Evolutionary conservation across 345 rosid species (phyloP).

Genomic region (Acer yangbiense): DNA sequence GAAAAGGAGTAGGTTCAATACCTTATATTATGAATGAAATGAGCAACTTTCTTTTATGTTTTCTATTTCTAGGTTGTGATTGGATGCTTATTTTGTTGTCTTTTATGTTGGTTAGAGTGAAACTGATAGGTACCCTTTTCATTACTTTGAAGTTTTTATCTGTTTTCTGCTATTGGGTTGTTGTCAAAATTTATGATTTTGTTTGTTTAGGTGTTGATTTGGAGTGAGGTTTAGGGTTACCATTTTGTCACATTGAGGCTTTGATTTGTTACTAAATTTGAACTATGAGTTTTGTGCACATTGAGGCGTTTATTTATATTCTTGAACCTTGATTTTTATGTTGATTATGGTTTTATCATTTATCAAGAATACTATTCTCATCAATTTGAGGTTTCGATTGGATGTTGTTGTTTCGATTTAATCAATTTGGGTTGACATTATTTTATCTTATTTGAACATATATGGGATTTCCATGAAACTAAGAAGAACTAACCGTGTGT

Average conservation of each 20-base stretch:
- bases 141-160: constrained; percentile 14
- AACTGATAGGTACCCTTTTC: constrained; percentile 28
- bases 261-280: constrained; percentile 19
- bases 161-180: constrained; percentile 4
- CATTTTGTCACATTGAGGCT: constrained; percentile 14
- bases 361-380: constrained; percentile 1
- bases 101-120: constrained; percentile 12
- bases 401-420: constrained; percentile 5
- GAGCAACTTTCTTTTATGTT: not conserved
- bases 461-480: not conserved
- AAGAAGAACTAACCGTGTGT: not conserved
- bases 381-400: constrained; percentile 25
- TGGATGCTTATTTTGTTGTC: constrained; percentile 5
- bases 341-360: not conserved
- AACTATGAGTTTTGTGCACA: constrained; percentile 15
- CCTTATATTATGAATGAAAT: not conserved
- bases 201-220: not conserved
- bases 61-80: not conserved
- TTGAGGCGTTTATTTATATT: not conserved
- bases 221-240: constrained; percentile 22
- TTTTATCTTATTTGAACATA: not conserved
- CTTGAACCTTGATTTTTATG: no score
- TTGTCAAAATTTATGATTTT: constrained; percentile 4
- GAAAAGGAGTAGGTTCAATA: not conserved
- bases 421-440: no score